Evolutionary conservation across 2,329 filamentous ascomycete species (phyloP).

Genomic region (Stachybotrys echinatus): DNA sequence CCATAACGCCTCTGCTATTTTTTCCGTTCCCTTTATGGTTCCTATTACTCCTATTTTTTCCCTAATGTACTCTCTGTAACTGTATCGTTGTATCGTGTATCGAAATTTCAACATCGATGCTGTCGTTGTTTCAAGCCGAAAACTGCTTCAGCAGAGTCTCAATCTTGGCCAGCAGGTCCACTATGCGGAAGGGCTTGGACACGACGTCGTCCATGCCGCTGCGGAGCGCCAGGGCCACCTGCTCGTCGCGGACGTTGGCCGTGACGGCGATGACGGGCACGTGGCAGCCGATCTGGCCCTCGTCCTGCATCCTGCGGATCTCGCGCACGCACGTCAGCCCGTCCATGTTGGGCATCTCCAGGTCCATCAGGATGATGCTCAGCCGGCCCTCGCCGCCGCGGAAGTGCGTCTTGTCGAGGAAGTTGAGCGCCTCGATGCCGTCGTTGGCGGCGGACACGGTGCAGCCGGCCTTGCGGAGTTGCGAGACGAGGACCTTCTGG

Average conservation of each 20-base stretch:
- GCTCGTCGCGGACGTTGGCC: constrained; percentile 44
- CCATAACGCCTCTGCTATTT: no score
- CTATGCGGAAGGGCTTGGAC: constrained; percentile 51
- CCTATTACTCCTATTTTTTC: no score
- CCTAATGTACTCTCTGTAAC: no score
- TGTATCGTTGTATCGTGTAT: no score
- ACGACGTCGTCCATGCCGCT: constrained; percentile 47
- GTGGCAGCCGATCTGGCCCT: constrained; percentile 22
- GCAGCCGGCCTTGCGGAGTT: constrained; percentile 54
- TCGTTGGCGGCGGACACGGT: constrained; percentile 57
- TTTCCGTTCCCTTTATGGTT: no score
- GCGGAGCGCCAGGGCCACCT: constrained; percentile 27
- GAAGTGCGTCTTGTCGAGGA: constrained; percentile 27
- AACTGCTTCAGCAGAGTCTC: constrained; percentile 5
- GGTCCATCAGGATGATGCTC: constrained; percentile 38
- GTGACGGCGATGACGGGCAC: constrained; percentile 42
- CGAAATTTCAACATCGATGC: no score
- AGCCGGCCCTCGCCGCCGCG: constrained; percentile 16
- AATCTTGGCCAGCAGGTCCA: constrained; percentile 51
- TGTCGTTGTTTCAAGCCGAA: neutral
- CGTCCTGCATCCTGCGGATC: constrained; percentile 31
- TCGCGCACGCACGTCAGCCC: constrained; percentile 34
- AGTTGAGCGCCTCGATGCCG: constrained; percentile 50
- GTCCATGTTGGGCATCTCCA: constrained; percentile 46
- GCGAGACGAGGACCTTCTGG: constrained; percentile 62